Conservation (phyloP, 2,329 filamentous ascomycete species). For the Aspergillus piperis region DNA sequence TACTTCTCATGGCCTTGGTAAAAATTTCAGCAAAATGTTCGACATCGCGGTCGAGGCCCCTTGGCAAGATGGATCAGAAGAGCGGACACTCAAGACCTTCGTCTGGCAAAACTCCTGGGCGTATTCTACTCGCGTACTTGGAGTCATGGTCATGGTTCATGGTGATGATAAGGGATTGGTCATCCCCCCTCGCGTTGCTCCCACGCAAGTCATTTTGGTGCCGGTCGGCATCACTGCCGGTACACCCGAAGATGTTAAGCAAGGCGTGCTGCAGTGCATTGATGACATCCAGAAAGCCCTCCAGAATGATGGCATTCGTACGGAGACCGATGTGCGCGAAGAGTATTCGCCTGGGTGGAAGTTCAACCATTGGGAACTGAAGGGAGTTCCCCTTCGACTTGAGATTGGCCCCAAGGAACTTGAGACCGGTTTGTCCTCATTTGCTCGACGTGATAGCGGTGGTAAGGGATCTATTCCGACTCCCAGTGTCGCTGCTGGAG, state of each 20-base stretch:
- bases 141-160: constrained; percentile 98
- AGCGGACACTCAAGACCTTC: constrained; percentile 68
- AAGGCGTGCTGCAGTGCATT: constrained; percentile 1
- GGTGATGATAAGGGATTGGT: constrained; percentile 94
- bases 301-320: constrained; percentile 71
- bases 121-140: constrained; percentile 92
- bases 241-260: no score
- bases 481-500: no score
- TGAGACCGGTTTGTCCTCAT: no score
- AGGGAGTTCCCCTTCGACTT: constrained; percentile 87
- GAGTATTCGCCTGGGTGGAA: constrained; percentile 94
- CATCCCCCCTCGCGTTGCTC: constrained; percentile 85
- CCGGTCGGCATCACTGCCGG: constrained; percentile 84
- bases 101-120: constrained; percentile 99
- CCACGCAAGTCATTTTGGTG: constrained; percentile 81
- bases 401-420: constrained; percentile 96
- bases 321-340: constrained; percentile 80
- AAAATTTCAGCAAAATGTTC: constrained; percentile 99
- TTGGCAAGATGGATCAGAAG: constrained; percentile 57
- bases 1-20: constrained; percentile 90
- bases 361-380: constrained; percentile 98
- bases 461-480: no score
- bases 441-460: no score
- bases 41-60: constrained; percentile 97
- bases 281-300: constrained; percentile 80